Evolutionary conservation across 2,329 filamentous ascomycete genomes (phyloP).

Genomic region (Colletotrichum higginsianum): DNA sequence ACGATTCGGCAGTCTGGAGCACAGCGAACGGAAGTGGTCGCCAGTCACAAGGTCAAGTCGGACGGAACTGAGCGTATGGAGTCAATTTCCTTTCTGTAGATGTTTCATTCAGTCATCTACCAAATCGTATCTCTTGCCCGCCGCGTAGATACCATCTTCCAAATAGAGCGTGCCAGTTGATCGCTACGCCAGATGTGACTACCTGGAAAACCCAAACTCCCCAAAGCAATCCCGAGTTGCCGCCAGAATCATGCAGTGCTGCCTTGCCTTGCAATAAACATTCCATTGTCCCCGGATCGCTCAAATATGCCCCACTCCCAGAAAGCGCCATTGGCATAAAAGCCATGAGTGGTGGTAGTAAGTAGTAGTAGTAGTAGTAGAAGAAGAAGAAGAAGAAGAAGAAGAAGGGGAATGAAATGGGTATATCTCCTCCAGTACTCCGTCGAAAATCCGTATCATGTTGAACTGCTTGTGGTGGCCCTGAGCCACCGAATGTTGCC

Average conservation of each 20-base stretch:
- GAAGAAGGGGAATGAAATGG: slow-evolving; percentile 30
- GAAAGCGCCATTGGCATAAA: slow-evolving; percentile 31
- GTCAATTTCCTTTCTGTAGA: slow-evolving; percentile 19
- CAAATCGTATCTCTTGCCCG: slow-evolving; percentile 19
- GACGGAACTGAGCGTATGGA: background rate
- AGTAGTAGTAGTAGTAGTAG: background rate
- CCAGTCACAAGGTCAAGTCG: background rate
- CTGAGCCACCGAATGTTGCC: background rate
- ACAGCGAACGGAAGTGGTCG: background rate
- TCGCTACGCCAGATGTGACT: slow-evolving; percentile 3
- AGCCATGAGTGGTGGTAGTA: slow-evolving; percentile 29
- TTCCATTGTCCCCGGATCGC: slow-evolving; percentile 11
- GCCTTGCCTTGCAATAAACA: background rate
- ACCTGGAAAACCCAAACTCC: slow-evolving; percentile 30
- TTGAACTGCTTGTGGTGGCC: background rate
- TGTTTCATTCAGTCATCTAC: slow-evolving; percentile 30
- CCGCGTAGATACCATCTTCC: background rate
- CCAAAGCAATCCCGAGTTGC: background rate
- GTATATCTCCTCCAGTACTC: slow-evolving; percentile 40
- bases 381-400: slow-evolving; percentile 11
- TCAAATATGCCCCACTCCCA: slow-evolving; percentile 26
- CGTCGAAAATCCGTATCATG: slow-evolving; percentile 27
- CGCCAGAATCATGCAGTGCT: slow-evolving; percentile 3
- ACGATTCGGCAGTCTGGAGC: background rate
- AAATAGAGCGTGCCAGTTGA: slow-evolving; percentile 1